Conservation (phyloP, 1,284 basidiomycete genomes). For the Tetrapyrgos nigripes region DNA sequence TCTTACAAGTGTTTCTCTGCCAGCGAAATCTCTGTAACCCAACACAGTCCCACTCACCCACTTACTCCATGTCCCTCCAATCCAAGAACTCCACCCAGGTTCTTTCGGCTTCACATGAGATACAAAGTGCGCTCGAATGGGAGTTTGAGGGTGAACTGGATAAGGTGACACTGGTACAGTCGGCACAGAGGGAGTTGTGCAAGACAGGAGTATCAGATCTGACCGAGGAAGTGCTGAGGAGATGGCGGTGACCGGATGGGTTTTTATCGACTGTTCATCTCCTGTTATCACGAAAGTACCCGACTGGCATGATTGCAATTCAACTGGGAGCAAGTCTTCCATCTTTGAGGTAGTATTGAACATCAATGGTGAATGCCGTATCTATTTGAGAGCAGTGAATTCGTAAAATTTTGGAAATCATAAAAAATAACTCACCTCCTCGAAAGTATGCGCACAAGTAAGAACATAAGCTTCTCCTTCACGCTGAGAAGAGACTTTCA, state of each 20-base stretch:
- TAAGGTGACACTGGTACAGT: slow-evolving; percentile 75
- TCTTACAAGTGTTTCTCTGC: slow-evolving; percentile 60
- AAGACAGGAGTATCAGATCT: slow-evolving; percentile 62
- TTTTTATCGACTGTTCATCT: slow-evolving; percentile 28
- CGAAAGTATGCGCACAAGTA: slow-evolving; percentile 74
- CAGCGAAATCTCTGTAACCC: slow-evolving; percentile 66
- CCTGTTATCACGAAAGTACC: slow-evolving; percentile 51
- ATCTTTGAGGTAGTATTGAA: slow-evolving; percentile 21
- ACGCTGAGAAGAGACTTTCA: slow-evolving; percentile 41
- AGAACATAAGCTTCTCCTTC: slow-evolving; percentile 51
- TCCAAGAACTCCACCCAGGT: slow-evolving; percentile 57
- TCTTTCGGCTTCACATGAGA: slow-evolving; percentile 47
- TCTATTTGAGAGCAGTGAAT: slow-evolving; percentile 38
- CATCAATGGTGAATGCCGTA: slow-evolving; percentile 49
- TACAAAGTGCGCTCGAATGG: slow-evolving; percentile 64
- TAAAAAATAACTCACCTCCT: slow-evolving; percentile 51
- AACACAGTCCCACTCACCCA: slow-evolving; percentile 60
- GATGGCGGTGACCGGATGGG: slow-evolving; percentile 55
- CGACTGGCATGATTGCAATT: slow-evolving; percentile 38
- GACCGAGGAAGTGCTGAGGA: slow-evolving; percentile 65
- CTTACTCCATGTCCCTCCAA: slow-evolving; percentile 57
- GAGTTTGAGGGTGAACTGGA: slow-evolving; percentile 57
- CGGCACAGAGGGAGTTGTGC: slow-evolving; percentile 29
- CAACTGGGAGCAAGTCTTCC: slow-evolving; percentile 13
- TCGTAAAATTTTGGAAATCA: background rate